Evolutionary conservation across 768 basidiomycete species (phyloP), one percentile per base, ranked within the genome.

Genomic region (Suillus variegatus): DNA sequence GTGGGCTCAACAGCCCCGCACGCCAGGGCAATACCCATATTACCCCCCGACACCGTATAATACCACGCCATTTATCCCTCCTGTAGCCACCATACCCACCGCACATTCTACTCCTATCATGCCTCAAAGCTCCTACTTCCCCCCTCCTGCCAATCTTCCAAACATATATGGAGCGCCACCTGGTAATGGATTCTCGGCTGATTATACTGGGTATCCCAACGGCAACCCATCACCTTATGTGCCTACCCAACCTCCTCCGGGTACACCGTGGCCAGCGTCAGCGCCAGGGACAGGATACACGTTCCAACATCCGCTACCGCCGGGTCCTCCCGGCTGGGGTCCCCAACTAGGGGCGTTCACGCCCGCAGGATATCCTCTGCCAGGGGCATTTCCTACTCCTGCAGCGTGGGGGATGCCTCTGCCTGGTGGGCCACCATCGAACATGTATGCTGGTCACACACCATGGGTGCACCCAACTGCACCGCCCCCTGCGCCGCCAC

Each of bases 31-130:
- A 54, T 83, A 81, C 63, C 80, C 82, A 12, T 73, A 72, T 43
- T 82, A 82, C 63, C 78, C 80, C 1, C 64, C 67, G 18, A 76
- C 81, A 16, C 81, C 81, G 6, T 80, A 79, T 43, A 79, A 76
- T 44, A 60, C 70, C 3, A 76, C 78, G 8, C 79, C 79, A 1
- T 82, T 78, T 60, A 78, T 83, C 32, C 81, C 81, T 2, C 68
- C 70, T 13, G 71, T 73, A 66, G 74, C 74, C 9, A 75, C 70
- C 52, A 72, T 74, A 66, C 75, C 74, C 8, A 76, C 70, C 46
- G 16, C 70, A 20, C 72, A 76, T 20, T 58, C 65, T 13, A 75
- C 73, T 18, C 75, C 73, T 22, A 68, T 67, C n/a, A 43, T 65
- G 46, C 76, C 72, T n/a, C 75, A 74, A 12, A 74, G 71, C 2